These are phyloP conservation scores for Neonectria coccinea DNA, from an alignment of 2,329 filamentous ascomycete genomes.

Conservation along the genomic window DNA sequence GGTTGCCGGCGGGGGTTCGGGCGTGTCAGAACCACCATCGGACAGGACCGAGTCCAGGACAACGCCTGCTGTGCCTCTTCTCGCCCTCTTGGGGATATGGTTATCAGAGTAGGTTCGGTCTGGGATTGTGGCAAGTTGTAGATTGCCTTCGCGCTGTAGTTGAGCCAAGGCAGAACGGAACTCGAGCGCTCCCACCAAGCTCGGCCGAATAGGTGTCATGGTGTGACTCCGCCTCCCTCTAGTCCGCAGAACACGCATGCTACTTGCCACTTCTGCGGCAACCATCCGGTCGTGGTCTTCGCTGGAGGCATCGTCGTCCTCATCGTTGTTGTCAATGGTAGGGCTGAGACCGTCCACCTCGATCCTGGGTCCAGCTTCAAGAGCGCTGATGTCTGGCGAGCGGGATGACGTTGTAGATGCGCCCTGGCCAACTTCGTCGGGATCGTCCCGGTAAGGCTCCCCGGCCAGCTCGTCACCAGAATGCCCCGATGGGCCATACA, in stretches of 20 bases:
- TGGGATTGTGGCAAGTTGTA: constrained; percentile 76
- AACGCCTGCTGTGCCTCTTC: constrained; percentile 47
- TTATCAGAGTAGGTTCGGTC: constrained; percentile 65
- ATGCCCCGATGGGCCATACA: constrained; percentile 66
- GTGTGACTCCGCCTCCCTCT: constrained; percentile 75
- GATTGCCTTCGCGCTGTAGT: constrained; percentile 83
- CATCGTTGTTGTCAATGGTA: constrained; percentile 54
- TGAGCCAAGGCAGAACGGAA: constrained; percentile 93
- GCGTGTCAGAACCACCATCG: constrained; percentile 21
- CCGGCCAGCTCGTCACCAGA: constrained; percentile 64
- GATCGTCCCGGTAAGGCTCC: constrained; percentile 74
- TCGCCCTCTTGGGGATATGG: constrained; percentile 40
- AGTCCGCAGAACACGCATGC: constrained; percentile 88
- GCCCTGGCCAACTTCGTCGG: constrained; percentile 49
- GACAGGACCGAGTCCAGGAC: constrained; percentile 35
- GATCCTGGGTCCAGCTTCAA: constrained; percentile 61
- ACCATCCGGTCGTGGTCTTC: constrained; percentile 72
- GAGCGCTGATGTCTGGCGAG: constrained; percentile 54
- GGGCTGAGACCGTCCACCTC: constrained; percentile 57
- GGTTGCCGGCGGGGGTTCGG: constrained; percentile 12
- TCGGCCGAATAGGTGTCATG: constrained; percentile 88
- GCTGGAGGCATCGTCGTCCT: constrained; percentile 61
- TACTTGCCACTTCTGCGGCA: constrained; percentile 87
- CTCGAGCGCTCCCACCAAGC: constrained; percentile 91
- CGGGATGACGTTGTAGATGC: constrained; percentile 30